Evolutionary conservation across 176 grass and related monocot species (phyloP).

Genomic region (Oropetium thomaeum): DNA sequence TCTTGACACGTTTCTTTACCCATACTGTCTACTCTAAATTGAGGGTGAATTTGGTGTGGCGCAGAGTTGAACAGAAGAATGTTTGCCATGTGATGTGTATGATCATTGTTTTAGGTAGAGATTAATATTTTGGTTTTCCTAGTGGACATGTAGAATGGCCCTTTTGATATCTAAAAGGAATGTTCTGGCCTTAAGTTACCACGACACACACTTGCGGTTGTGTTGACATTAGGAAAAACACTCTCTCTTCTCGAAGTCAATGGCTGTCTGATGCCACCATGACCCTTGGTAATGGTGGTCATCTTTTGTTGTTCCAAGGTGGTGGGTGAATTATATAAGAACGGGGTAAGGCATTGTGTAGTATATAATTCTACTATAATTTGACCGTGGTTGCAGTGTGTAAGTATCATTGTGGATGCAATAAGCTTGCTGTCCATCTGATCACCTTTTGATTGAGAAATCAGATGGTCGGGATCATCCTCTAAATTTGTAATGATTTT

Average conservation of each 20-base stretch:
- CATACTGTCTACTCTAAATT: not conserved
- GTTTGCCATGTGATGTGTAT: slow-evolving; percentile 11
- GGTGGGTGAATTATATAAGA: slow-evolving; percentile 7
- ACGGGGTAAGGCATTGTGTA: not conserved
- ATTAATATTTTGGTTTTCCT: not conserved
- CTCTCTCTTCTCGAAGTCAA: slow-evolving; percentile 17
- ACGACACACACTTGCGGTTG: not conserved
- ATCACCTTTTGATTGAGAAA: slow-evolving; percentile 5
- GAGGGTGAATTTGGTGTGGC: not conserved
- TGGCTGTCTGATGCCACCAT: slow-evolving; percentile 8
- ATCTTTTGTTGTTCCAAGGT: slow-evolving; percentile 34
- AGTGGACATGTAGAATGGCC: slow-evolving; percentile 19
- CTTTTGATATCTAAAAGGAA: slow-evolving; percentile 24
- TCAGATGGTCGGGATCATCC: not conserved
- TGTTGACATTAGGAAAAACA: slow-evolving; percentile 24
- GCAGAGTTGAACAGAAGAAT: not conserved
- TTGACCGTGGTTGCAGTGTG: slow-evolving; percentile 21
- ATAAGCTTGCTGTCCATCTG: slow-evolving; percentile 2
- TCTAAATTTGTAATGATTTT: not conserved
- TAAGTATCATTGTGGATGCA: slow-evolving; percentile 2
- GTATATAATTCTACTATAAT: slow-evolving; percentile 17
- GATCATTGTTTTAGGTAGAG: slow-evolving; percentile 18
- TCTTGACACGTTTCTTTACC: not conserved
- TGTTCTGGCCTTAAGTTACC: slow-evolving; percentile 26
- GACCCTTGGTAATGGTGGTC: slow-evolving; percentile 13